Base-by-base conservation (phyloP, 2,329 filamentous ascomycete genomes). In the Drechslerella coelobrocha region DNA sequence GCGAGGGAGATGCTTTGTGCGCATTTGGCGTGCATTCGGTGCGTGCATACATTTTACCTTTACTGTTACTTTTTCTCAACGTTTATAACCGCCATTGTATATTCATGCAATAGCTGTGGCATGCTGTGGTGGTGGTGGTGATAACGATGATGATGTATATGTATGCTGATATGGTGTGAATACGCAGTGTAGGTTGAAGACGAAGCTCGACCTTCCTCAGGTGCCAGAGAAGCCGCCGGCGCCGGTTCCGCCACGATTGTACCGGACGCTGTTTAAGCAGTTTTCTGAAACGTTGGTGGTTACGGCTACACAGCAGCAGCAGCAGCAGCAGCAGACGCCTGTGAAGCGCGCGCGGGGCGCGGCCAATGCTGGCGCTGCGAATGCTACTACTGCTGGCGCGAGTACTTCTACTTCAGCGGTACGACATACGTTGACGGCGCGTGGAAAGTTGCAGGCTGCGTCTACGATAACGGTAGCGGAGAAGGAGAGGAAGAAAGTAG, bases 1-100 rank as follows among this genome's bases (percentile, higher is more conserved):
- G 91, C 89, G n/a, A 85, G 92, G 19, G 84, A 85, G 2, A 94
- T 94, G 78, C 89, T 89, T 2, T 96, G 92, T 78, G 89, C 90
- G 12, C 88, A 96, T 79, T 85, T 99, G 69, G 94, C 94, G 19
- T 97, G 92, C 77, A 91, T 93, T 75, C 86, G 90, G 89, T 90
- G 80, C 47, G 75, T 52, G 34, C 61, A 1, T 68, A 73, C n/a
- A 59, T 26, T 51, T 10, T 53, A n/a, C 12, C 34, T 5, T 6
- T 39, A 6, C 34, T n/a, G 5, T 14, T 39, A 4, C 34, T 14
- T 39, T 2, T 14, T 14, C 4, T 10, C 34, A 5, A n/a, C n/a
- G n/a, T n/a, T n/a, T n/a, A n/a, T n/a, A n/a, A n/a, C n/a, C n/a
- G n/a, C n/a, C n/a, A n/a, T n/a, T n/a, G n/a, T n/a, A n/a, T n/a